Evolutionary conservation across 768 basidiomycete genomes (phyloP).

Genomic region (Russula dissimulans): DNA sequence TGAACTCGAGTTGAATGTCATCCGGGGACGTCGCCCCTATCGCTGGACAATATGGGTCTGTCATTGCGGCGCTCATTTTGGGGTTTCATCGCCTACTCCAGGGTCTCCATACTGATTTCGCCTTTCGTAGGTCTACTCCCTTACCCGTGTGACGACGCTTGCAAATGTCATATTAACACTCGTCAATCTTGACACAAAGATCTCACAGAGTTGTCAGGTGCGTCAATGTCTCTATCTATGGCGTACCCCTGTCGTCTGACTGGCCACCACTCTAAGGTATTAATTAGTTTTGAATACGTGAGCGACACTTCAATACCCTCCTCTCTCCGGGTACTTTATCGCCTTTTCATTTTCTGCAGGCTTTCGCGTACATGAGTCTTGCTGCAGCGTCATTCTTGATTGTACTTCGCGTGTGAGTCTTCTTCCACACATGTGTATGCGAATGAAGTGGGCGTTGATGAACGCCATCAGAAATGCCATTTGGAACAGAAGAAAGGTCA

Average conservation of each 20-base stretch:
- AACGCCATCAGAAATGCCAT: neutral
- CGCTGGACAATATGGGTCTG: constrained; percentile 6
- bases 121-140: neutral
- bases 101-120: neutral
- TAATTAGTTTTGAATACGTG: neutral
- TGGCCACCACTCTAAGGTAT: neutral
- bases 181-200: neutral
- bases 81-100: too few species aligned
- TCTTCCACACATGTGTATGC: too few species aligned
- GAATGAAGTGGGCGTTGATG: neutral
- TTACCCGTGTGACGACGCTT: neutral
- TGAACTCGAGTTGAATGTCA: neutral
- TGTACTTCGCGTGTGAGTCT: neutral
- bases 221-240: neutral
- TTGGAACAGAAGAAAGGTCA: neutral
- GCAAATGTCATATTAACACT: neutral
- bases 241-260: neutral
- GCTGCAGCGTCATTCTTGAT: neutral
- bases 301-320: neutral
- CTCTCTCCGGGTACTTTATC: too few species aligned
- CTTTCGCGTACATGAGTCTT: neutral
- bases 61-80: neutral
- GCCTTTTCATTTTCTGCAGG: neutral
- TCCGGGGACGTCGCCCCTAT: constrained; percentile 1
- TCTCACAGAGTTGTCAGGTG: neutral